Percentiles rank a stretch among this genome's conserved stretches.
phyloP scores from a whole-genome alignment of 2,329 filamentous ascomycete species.

The Thermothelomyces thermophilus region DNA sequence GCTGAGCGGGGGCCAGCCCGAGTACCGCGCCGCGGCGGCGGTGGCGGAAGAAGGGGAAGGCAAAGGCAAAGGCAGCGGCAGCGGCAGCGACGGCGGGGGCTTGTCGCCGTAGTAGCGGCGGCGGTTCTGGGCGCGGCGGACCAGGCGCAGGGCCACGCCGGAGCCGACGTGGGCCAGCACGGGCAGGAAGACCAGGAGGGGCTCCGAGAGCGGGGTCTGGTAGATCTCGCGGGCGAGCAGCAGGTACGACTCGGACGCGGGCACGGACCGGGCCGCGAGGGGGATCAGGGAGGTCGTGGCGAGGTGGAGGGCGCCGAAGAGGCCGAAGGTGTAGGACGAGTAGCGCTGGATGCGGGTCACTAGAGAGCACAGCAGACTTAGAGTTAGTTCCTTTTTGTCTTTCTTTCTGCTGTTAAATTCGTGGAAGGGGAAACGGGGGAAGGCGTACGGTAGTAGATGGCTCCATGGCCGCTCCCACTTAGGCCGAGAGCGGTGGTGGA shows the following conservation, averaged over 20 bases:
- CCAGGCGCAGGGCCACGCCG: conserved; percentile 68
- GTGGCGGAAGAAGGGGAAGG: background rate
- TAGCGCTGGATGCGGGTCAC: conserved; percentile 77
- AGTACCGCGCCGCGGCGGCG: conserved; percentile 18
- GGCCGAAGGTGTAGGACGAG: conserved; percentile 75
- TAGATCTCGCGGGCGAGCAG: conserved; percentile 89
- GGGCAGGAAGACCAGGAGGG: conserved; percentile 69
- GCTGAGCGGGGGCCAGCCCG: conserved; percentile 63
- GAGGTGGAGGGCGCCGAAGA: conserved; percentile 72
- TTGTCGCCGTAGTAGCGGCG: conserved; percentile 64
- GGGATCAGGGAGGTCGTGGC: conserved; percentile 78
- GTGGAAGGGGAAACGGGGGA: background rate
- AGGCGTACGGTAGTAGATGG: conserved; percentile 68
- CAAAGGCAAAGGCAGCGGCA: background rate
- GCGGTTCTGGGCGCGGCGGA: conserved; percentile 65
- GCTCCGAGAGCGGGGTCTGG: conserved; percentile 74
- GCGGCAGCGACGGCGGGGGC: conserved; percentile 37
- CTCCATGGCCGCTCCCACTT: conserved; percentile 56
- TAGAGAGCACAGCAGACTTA: conserved; percentile 28
- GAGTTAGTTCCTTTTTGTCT: conserved; percentile 13
- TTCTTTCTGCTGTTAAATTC: no score
- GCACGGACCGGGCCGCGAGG: conserved; percentile 63
- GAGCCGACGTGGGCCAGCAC: conserved; percentile 69
- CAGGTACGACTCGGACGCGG: conserved; percentile 74
- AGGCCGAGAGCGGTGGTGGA: conserved; percentile 47